phyloP scores from a whole-genome alignment of 306 rosid genomes.

The Spatholobus suberectus region DNA sequence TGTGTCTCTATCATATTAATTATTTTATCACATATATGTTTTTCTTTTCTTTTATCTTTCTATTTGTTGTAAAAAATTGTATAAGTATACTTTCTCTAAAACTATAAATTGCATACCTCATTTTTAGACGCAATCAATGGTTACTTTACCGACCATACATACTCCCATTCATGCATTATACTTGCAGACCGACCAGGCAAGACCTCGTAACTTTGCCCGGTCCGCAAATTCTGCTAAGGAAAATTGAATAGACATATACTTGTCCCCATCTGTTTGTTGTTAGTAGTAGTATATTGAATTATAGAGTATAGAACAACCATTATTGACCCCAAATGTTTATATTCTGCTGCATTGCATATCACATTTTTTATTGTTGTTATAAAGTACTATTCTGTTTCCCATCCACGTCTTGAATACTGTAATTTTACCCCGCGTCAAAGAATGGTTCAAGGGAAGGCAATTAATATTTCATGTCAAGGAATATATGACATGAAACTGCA shows the following conservation, averaged over 20 bases:
- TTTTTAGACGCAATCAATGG: neutral
- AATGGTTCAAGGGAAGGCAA: neutral
- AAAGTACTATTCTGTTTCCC: neutral
- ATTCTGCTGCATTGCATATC: neutral
- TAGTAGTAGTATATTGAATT: neutral
- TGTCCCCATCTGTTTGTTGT: constrained; percentile 43
- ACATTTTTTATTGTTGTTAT: neutral
- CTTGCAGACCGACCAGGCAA: constrained; percentile 41
- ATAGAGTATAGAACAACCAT: constrained; percentile 6
- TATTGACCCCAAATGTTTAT: constrained; percentile 10
- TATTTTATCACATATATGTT: no score
- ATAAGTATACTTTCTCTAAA: neutral
- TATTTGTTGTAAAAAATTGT: no score
- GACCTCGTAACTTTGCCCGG: constrained; percentile 24
- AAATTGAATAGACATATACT: constrained; percentile 11
- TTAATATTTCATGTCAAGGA: neutral
- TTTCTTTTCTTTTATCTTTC: no score
- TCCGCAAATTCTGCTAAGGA: constrained; percentile 40
- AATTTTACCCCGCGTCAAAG: neutral
- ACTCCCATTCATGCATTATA: neutral
- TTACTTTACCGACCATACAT: neutral
- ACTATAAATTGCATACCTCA: neutral
- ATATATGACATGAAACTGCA: neutral
- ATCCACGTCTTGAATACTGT: neutral
- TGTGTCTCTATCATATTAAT: no score